Percentiles rank a stretch among this genome's conserved stretches.
These are phyloP conservation scores for Pyrenula aspistea DNA, from an alignment of 495 filamentous ascomycete species.

Conservation along the genomic window DNA sequence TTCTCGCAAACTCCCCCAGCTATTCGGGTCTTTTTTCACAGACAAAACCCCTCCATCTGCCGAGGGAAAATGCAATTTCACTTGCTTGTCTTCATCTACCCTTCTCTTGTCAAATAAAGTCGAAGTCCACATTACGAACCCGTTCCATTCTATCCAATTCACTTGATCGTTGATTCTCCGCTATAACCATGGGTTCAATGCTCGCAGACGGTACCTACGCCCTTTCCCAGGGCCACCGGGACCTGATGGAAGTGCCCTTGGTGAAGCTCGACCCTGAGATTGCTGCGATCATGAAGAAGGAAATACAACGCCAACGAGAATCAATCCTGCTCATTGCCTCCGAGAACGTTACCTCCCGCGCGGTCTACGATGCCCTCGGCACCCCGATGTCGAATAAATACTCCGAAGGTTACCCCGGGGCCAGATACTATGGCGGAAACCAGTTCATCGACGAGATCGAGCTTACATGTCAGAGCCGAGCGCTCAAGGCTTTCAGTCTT, in stretches of 20 bases:
- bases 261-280: slow-evolving; percentile 83
- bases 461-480: slow-evolving; percentile 89
- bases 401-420: slow-evolving; percentile 96
- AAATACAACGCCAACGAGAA: slow-evolving; percentile 95
- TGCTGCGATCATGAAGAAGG: slow-evolving; percentile 85
- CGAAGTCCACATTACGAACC: too few species aligned
- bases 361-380: slow-evolving; percentile 80
- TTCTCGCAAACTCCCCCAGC: too few species aligned
- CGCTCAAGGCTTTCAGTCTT: slow-evolving; percentile 81
- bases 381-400: slow-evolving; percentile 98
- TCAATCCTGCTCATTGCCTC: slow-evolving; percentile 97
- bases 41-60: too few species aligned
- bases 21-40: too few species aligned
- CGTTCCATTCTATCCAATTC: too few species aligned
- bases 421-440: slow-evolving; percentile 98
- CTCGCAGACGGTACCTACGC: background rate
- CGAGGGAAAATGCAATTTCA: too few species aligned
- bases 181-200: background rate
- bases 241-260: slow-evolving; percentile 76
- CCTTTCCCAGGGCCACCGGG: background rate
- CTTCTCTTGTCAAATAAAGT: too few species aligned
- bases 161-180: too few species aligned
- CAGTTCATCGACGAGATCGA: slow-evolving; percentile 97
- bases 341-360: slow-evolving; percentile 80
- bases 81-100: too few species aligned